A percentile compares a stretch with the other conserved stretches of the same genome.
Conservation (phyloP, 768 basidiomycete species). For the Mycena filopes region DNA sequence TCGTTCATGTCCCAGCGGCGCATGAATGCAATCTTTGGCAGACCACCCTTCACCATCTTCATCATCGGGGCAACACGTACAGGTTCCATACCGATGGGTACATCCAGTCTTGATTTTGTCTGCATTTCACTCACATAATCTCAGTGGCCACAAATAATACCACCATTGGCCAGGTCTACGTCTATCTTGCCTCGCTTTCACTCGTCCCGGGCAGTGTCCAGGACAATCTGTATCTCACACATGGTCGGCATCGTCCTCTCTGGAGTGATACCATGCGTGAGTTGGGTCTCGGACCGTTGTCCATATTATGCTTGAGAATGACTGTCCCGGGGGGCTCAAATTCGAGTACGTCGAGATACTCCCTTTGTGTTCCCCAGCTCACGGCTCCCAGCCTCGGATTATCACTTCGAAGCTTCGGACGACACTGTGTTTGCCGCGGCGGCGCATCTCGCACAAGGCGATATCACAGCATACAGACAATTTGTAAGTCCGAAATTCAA, state of each 20-base stretch:
- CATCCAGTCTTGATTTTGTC: no score
- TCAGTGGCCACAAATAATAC: not conserved
- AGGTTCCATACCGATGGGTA: not conserved
- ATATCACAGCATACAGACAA: constrained; percentile 8
- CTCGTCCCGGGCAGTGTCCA: not conserved
- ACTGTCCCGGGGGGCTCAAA: not conserved
- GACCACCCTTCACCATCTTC: not conserved
- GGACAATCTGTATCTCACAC: not conserved
- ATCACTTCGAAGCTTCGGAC: no score
- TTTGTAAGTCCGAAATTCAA: constrained; percentile 13
- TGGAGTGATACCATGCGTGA: not conserved
- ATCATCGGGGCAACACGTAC: not conserved
- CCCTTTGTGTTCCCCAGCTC: not conserved
- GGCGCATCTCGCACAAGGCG: not conserved
- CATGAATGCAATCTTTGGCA: not conserved
- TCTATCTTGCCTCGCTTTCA: not conserved
- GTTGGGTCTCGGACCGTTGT: not conserved
- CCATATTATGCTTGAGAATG: not conserved
- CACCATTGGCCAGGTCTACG: not conserved
- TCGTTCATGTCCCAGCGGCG: constrained; percentile 1
- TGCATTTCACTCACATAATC: not conserved
- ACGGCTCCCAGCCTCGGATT: no score
- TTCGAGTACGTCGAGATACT: not conserved
- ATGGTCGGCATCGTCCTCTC: not conserved
- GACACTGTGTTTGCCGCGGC: constrained; percentile 3